Percentiles rank a stretch among this genome's conserved stretches.
phyloP scores from a whole-genome alignment of 2,329 filamentous ascomycete species.

The Nothomitra cinnamomea region DNA sequence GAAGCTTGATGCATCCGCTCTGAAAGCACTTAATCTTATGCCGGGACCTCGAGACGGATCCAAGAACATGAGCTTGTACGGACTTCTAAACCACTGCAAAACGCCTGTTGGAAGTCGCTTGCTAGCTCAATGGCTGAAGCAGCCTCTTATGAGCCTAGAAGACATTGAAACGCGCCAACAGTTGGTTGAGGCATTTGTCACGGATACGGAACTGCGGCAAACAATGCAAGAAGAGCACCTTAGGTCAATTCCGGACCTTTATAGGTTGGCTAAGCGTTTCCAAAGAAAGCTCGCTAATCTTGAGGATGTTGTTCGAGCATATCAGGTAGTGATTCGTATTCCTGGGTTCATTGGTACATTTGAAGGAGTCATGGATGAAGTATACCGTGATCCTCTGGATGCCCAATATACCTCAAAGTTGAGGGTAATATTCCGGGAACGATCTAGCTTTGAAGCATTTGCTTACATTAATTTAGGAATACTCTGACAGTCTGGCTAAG shows the following conservation, averaged over 20 bases:
- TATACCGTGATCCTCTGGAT: conserved; percentile 76
- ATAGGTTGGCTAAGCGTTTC: conserved; percentile 84
- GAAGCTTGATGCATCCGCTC: conserved; percentile 88
- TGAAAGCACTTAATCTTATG: conserved; percentile 94
- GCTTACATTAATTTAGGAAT: conserved; percentile 24
- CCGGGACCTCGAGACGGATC: conserved; percentile 82
- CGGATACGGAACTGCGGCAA: conserved; percentile 82
- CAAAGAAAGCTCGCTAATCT: conserved; percentile 80
- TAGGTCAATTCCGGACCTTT: conserved; percentile 82
- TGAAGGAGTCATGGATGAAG: conserved; percentile 88
- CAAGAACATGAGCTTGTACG: conserved; percentile 96
- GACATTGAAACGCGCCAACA: conserved; percentile 88
- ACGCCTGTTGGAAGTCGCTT: conserved; percentile 82
- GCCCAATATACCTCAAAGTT: conserved; percentile 75
- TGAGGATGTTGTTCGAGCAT: conserved; percentile 88
- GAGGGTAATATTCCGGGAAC: conserved; percentile 20
- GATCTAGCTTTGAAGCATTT: not conserved
- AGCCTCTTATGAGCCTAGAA: conserved; percentile 77
- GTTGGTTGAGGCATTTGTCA: conserved; percentile 85
- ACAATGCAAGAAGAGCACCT: conserved; percentile 95
- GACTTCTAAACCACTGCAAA: conserved; percentile 92
- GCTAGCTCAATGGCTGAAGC: conserved; percentile 91
- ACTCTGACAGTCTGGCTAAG: conserved; percentile 64
- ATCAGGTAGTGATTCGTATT: conserved; percentile 83
- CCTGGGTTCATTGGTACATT: conserved; percentile 81